Percentiles rank a stretch among this genome's conserved stretches.
Conservation (phyloP, 306 rosid genomes). For the Geum urbanum region DNA sequence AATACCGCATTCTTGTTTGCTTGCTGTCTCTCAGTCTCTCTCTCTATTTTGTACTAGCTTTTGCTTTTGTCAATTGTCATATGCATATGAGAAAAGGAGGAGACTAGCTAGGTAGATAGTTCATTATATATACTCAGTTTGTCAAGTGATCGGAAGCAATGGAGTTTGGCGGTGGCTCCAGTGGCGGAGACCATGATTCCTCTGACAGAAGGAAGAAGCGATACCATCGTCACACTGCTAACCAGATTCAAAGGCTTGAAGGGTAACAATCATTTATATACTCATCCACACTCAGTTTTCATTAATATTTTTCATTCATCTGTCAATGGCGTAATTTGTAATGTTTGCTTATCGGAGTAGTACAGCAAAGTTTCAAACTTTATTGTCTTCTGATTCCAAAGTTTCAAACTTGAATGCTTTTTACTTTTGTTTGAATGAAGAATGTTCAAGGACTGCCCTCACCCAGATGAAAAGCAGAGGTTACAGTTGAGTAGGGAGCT, state of each 20-base stretch:
- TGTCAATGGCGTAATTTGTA: too few relatives aligned
- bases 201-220: slow-evolving; percentile 76
- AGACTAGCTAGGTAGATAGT: too few relatives aligned
- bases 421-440: slow-evolving; percentile 28
- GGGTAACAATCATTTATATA: too few relatives aligned
- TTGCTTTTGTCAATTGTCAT: too few relatives aligned
- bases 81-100: neutral
- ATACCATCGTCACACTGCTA: slow-evolving; percentile 91
- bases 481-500: slow-evolving; percentile 78
- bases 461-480: slow-evolving; percentile 95
- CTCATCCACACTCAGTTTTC: too few relatives aligned
- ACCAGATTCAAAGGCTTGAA: slow-evolving; percentile 95
- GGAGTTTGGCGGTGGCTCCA: slow-evolving; percentile 75
- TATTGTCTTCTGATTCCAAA: neutral
- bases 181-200: slow-evolving; percentile 61
- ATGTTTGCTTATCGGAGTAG: too few relatives aligned
- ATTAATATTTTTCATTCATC: too few relatives aligned
- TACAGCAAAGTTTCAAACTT: neutral
- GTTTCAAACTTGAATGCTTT: neutral
- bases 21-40: neutral
- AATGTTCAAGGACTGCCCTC: slow-evolving; percentile 89
- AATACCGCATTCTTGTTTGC: slow-evolving; percentile 11
- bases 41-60: too few relatives aligned
- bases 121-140: too few relatives aligned
- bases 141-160: slow-evolving; percentile 15